Percentiles rank a stretch among this genome's conserved stretches.
phyloP scores from a whole-genome alignment of 2,329 filamentous ascomycete genomes.

The Xylariaceae sp. region DNA sequence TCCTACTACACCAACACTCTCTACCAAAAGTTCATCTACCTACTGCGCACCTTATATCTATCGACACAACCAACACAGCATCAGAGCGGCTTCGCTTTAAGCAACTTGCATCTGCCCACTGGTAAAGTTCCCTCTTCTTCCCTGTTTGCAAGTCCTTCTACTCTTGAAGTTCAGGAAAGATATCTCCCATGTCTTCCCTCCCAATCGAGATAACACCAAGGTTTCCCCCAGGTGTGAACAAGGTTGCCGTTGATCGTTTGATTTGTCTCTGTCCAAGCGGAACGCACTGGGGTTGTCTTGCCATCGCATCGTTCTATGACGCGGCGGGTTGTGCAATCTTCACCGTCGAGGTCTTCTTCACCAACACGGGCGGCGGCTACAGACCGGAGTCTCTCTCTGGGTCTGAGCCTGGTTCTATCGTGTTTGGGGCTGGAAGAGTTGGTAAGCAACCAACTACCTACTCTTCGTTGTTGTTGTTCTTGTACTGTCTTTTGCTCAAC shows the following conservation, averaged over 20 bases:
- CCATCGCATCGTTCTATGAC: constrained; percentile 46
- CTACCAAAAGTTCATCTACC: no score
- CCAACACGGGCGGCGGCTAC: constrained; percentile 16
- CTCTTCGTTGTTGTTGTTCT: no score
- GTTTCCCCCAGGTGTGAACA: constrained; percentile 42
- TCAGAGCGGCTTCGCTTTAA: neutral
- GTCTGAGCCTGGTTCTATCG: no score
- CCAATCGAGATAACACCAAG: no score
- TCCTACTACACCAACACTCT: no score
- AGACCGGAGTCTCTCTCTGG: neutral
- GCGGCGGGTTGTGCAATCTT: constrained; percentile 37
- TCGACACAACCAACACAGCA: neutral
- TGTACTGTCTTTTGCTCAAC: no score
- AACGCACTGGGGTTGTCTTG: constrained; percentile 42
- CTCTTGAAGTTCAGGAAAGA: no score
- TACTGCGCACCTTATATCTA: neutral
- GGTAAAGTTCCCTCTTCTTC: no score
- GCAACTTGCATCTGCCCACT: neutral
- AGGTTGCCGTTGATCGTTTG: constrained; percentile 42
- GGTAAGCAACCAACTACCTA: no score
- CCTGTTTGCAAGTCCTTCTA: no score
- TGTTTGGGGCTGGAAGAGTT: no score
- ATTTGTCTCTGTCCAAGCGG: constrained; percentile 32
- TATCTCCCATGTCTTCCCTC: no score
- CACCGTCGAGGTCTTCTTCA: constrained; percentile 43